Percentiles rank a stretch among this genome's conserved stretches.
phyloP scores from a whole-genome alignment of 2,329 filamentous ascomycete genomes.

The Aspergillus sp. region DNA sequence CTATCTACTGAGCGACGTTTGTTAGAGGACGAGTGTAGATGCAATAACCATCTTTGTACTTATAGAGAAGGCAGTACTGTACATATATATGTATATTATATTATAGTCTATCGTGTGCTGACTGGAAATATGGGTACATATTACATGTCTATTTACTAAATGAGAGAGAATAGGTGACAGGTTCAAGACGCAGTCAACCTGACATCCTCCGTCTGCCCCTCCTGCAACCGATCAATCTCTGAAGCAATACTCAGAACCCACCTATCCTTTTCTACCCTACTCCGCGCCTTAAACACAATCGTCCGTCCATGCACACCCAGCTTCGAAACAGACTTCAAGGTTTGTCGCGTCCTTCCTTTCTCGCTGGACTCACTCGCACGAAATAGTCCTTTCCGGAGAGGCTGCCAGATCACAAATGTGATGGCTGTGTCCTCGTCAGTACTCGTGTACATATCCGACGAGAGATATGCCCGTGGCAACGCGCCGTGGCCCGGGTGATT shows the following conservation, averaged over 20 bases:
- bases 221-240: slow-evolving; percentile 63
- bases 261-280: slow-evolving; percentile 64
- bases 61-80: background rate
- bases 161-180: background rate
- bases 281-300: slow-evolving; percentile 66
- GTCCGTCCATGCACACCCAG: slow-evolving; percentile 61
- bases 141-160: background rate
- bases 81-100: background rate
- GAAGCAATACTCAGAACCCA: slow-evolving; percentile 67
- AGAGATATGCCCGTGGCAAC: slow-evolving; percentile 59
- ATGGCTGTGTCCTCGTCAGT: slow-evolving; percentile 66
- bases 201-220: slow-evolving; percentile 49
- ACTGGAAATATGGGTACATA: background rate
- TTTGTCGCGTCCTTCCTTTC: slow-evolving; percentile 44
- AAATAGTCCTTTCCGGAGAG: slow-evolving; percentile 58
- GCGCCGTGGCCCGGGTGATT: slow-evolving; percentile 61
- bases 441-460: slow-evolving; percentile 59
- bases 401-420: slow-evolving; percentile 67
- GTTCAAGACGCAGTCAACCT: slow-evolving; percentile 33
- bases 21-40: background rate
- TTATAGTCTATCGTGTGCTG: background rate
- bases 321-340: slow-evolving; percentile 59
- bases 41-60: background rate
- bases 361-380: slow-evolving; percentile 41
- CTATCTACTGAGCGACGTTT: background rate